Base-by-base conservation (phyloP, 257 asterid species). In the Solanum paucissectum region DNA sequence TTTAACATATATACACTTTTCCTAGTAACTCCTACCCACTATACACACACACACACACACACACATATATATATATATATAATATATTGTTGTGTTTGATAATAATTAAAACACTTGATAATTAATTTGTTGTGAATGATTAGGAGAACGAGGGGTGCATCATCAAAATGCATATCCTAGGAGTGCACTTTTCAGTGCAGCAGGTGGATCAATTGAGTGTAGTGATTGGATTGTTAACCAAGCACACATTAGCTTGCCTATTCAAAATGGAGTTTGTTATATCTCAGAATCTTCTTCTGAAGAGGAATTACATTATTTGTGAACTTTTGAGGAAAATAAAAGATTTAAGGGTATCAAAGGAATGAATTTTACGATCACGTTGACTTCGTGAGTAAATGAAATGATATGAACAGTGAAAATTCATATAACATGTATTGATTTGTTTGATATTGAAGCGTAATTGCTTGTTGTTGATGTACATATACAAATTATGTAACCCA, bases 71-170 rank as follows among this genome's bases (percentile, higher is more conserved):
- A 16, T n/a, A 5, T 38, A 38, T 9, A 38, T 1, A 5, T 1
- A 18, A 20, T 18, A 6, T 18, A 0, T 55, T 16, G n/a, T 6
- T 55, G 25, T 55, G 62, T 20, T 1, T 55, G 64, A 58, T 44
- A 37, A 76, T 1, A 38, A 7, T 38, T 40, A 5, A 40, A 40
- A 4, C 60, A 8, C 1, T 60, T 36, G n/a, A 34, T 33, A 36
- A 83, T 60, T 71, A 16, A 33, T 33, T 71, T 33, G 6, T 62
- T 32, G 32, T 52, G 58, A 14, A 27, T 62, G 25, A 84, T 77
- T 87, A 90, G 92, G 90, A 74, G 90, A 88, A 58, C 2, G 73
- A 64, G 87, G 4, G 79, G 82, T 64, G 18, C 85, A 86, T 62
- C 29, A 32, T 55, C 73, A 69, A 36, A 71, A 49, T 40, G 64